Base-by-base conservation (phyloP, 2,329 filamentous ascomycete genomes). In the Xylariales sp. region DNA sequence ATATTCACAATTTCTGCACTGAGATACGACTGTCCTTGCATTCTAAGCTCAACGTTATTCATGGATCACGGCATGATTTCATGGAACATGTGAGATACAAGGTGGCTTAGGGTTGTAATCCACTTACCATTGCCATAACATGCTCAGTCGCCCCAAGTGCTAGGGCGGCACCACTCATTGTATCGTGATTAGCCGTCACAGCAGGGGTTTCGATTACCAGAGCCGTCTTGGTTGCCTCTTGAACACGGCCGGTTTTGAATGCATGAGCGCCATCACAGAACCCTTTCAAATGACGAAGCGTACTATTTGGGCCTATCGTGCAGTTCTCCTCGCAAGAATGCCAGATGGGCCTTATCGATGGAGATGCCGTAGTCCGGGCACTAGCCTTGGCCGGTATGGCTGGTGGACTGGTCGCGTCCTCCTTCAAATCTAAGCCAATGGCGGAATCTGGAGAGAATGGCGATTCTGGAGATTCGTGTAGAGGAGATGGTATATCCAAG, bases 261-360 rank as follows among this genome's bases (percentile, higher is more conserved):
- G 49, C 51, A n/a, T 56, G 55, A 5, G 66, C 64, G 1, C 66
- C 66, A 5, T 57, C 44, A 46, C 67, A 70, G 35, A 69, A 60
- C 0, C 66, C 63, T 8, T 58, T 59, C 14, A 63, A 45, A 20
- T 53, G 51, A 32, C 59, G 53, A 24, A 66, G 60, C 3, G 59
- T 64, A 47, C 63, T 68, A 12, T 57, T 53, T 1, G 58, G 46
- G 0, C 62, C 60, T 19, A 70, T 64, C 28, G 46, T 47, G 43
- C 53, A 56, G 38, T 60, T 60, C 11, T 51, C 47, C 38, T 35
- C 38, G 3, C 35, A 12, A 2, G 43, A 28, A 16, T 42, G 42
- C 43, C 43, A 45, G 2, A 40, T 28, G 7, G 38, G 38, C 38
- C 29, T 40, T n/a, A n/a, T n/a, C n/a, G n/a, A n/a, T n/a, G n/a